These are phyloP conservation scores for Nakazawaea peltata DNA, from an alignment of 805 yeast species.

Conservation along the genomic window DNA sequence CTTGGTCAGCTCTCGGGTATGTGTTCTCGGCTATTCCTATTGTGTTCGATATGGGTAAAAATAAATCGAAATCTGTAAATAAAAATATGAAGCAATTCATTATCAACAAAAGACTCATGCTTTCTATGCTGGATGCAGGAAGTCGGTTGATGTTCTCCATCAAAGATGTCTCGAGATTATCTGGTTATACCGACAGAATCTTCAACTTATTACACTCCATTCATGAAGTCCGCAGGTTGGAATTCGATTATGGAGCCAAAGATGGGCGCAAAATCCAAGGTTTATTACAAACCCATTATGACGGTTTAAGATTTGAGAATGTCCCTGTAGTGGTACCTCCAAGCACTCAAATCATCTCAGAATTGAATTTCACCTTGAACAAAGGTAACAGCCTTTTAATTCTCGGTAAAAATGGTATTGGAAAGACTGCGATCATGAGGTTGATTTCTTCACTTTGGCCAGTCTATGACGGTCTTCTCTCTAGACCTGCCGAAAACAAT, in stretches of 20 bases:
- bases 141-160: conserved; percentile 90
- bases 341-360: conserved; percentile 54
- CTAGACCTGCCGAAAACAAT: conserved; percentile 65
- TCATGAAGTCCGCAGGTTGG: conserved; percentile 72
- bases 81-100: conserved; percentile 80
- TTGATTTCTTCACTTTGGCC: conserved; percentile 92
- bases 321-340: conserved; percentile 80
- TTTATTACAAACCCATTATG: conserved; percentile 67
- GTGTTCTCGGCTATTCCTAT: conserved; percentile 87
- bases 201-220: conserved; percentile 67
- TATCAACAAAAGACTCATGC: conserved; percentile 83
- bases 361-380: conserved; percentile 52
- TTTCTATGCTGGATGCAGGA: conserved; percentile 92
- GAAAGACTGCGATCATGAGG: conserved; percentile 81
- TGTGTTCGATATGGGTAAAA: conserved; percentile 30
- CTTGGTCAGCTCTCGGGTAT: conserved; percentile 96
- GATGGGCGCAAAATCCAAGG: conserved; percentile 53
- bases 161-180: conserved; percentile 82
- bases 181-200: conserved; percentile 85
- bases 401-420: conserved; percentile 83
- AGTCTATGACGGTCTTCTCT: conserved; percentile 69
- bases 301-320: conserved; percentile 76
- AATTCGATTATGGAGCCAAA: conserved; percentile 37
- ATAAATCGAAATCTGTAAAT: conserved; percentile 28
- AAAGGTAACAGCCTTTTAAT: conserved; percentile 67